Evolutionary conservation across 768 basidiomycete species (phyloP).

Genomic region (Kwoniella sp.): DNA sequence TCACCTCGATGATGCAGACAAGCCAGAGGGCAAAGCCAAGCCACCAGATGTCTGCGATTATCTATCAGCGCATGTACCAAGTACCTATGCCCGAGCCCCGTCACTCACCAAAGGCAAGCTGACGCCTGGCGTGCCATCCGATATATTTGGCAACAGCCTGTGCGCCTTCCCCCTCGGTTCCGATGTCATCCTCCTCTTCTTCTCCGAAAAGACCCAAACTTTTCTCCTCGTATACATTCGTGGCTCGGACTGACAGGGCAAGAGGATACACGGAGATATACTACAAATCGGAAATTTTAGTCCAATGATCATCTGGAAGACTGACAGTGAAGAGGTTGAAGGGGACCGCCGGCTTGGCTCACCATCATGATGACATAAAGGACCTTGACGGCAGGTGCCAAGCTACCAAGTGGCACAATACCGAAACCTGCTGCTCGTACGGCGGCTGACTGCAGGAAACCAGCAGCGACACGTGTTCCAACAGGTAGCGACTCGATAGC

Average conservation of each 20-base stretch:
- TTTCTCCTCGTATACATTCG: constrained; percentile 78
- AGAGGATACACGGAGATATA: constrained; percentile 42
- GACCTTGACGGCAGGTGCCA: constrained; percentile 88
- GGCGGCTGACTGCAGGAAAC: constrained; percentile 72
- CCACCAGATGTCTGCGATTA: constrained; percentile 93
- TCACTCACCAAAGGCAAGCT: constrained; percentile 81
- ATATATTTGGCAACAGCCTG: constrained; percentile 55
- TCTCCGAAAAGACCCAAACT: constrained; percentile 77
- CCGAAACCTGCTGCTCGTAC: constrained; percentile 87
- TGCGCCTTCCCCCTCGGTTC: constrained; percentile 37
- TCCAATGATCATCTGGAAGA: background rate
- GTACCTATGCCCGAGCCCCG: too few species aligned
- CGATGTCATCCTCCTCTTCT: constrained; percentile 59
- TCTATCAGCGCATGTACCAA: too few species aligned
- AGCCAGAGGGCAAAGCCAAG: constrained; percentile 79
- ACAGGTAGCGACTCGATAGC: constrained; percentile 70
- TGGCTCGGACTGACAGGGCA: constrained; percentile 69
- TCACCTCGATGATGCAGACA: constrained; percentile 89
- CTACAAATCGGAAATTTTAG: background rate
- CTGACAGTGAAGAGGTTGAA: background rate
- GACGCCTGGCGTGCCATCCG: constrained; percentile 59
- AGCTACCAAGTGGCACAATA: constrained; percentile 69
- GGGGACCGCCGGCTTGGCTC: background rate
- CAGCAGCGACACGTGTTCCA: constrained; percentile 70
- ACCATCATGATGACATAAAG: constrained; percentile 94